These are phyloP conservation scores for Trichoderma pleuroti DNA, from an alignment of 2,329 filamentous ascomycete genomes.

Conservation along the genomic window DNA sequence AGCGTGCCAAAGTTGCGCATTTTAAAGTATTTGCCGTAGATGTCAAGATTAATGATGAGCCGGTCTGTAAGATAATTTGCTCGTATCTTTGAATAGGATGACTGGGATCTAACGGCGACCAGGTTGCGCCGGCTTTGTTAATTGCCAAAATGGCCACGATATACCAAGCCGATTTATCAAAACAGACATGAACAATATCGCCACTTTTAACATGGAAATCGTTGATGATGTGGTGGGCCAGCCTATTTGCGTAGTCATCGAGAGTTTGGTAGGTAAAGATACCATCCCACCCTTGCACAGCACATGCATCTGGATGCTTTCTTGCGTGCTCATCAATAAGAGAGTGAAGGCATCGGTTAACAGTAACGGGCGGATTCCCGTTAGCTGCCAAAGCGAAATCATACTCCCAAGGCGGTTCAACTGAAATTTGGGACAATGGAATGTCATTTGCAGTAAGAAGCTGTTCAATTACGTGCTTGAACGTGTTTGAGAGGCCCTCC, in stretches of 20 bases:
- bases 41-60: background rate
- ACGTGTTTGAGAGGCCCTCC: background rate
- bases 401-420: background rate
- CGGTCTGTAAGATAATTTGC: constrained; percentile 3
- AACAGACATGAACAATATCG: constrained; percentile 8
- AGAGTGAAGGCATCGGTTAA: background rate
- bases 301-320: background rate
- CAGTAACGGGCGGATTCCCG: background rate
- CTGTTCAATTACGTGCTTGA: constrained; percentile 4
- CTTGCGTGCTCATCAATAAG: constrained; percentile 4
- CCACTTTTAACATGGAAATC: constrained; percentile 18
- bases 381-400: background rate
- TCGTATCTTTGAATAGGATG: background rate
- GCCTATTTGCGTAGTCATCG: background rate
- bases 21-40: background rate
- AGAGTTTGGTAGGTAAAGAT: constrained; percentile 38
- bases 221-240: constrained; percentile 16
- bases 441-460: background rate
- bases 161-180: constrained; percentile 18
- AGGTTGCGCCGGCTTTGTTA: constrained; percentile 20
- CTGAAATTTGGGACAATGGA: background rate
- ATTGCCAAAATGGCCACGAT: constrained; percentile 21
- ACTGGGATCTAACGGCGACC: constrained; percentile 16
- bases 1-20: background rate
- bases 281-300: constrained; percentile 22